A percentile compares a stretch with the other conserved stretches of the same genome.
phyloP scores from a whole-genome alignment of 768 basidiomycete species.

The Hypholoma sublateritium region DNA sequence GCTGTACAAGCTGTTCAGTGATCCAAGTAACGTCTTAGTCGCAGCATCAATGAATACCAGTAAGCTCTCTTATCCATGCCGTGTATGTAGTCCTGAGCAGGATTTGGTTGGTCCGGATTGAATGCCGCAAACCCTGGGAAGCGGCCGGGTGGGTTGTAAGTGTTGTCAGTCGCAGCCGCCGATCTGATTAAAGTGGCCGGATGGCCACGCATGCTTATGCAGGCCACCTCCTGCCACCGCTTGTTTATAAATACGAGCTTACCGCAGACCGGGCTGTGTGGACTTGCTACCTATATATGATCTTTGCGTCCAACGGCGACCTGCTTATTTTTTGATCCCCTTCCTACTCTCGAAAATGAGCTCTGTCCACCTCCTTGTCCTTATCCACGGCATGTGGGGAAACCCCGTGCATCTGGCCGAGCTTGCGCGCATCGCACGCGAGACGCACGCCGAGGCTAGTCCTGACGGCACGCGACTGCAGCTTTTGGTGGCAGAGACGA shows the following conservation, averaged over 20 bases:
- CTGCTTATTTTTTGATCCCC: background rate
- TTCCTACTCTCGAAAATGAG: slow-evolving; percentile 21
- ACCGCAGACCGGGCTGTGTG: background rate
- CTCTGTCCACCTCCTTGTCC: slow-evolving; percentile 44
- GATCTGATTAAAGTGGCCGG: background rate
- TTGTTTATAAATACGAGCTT: background rate
- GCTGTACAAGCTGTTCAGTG: no score
- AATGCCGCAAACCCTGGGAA: no score
- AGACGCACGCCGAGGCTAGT: slow-evolving; percentile 33
- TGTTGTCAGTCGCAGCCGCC: no score
- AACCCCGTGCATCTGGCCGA: slow-evolving; percentile 64
- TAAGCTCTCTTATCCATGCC: no score
- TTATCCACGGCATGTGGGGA: slow-evolving; percentile 82
- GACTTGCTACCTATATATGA: background rate
- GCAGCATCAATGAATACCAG: no score
- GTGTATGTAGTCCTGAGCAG: no score
- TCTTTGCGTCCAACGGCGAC: background rate
- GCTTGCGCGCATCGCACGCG: slow-evolving; percentile 50
- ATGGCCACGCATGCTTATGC: background rate
- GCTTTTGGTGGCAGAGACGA: slow-evolving; percentile 65
- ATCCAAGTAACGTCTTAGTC: no score
- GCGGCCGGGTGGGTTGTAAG: no score
- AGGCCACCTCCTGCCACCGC: background rate
- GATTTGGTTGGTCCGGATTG: no score
- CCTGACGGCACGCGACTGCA: slow-evolving; percentile 48